Evolutionary conservation across 1,284 basidiomycete species (phyloP).

Genomic region (Apiotrichum veenhuisii): DNA sequence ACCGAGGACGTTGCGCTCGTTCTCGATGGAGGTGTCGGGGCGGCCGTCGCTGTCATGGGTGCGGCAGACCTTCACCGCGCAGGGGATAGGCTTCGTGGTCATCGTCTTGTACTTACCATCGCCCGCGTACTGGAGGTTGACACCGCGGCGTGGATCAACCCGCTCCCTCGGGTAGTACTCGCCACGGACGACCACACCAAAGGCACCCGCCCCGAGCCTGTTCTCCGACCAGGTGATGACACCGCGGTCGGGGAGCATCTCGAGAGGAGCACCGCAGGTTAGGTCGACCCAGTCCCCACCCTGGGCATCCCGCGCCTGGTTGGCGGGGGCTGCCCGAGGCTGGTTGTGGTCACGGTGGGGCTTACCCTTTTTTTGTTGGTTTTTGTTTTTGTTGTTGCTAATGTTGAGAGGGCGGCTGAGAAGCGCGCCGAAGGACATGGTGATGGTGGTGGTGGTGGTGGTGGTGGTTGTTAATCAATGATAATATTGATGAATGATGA

Average conservation of each 20-base stretch:
- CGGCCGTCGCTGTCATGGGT: background rate
- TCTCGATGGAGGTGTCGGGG: background rate
- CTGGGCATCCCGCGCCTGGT: too few relatives aligned
- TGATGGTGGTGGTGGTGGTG: too few relatives aligned
- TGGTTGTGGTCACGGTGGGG: background rate
- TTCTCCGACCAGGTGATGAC: background rate
- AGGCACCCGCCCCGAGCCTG: background rate
- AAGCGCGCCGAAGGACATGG: too few relatives aligned
- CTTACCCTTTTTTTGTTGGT: background rate
- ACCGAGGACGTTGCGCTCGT: background rate
- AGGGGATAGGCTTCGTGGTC: too few relatives aligned
- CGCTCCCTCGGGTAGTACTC: background rate
- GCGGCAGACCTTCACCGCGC: background rate
- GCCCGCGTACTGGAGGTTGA: background rate
- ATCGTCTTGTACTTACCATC: background rate
- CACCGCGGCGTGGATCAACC: too few relatives aligned
- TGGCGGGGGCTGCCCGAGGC: too few relatives aligned
- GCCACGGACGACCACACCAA: background rate
- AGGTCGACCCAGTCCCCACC: background rate
- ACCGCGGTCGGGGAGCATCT: background rate
- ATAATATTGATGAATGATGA: too few relatives aligned
- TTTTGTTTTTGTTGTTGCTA: background rate
- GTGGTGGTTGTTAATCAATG: too few relatives aligned
- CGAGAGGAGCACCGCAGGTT: background rate
- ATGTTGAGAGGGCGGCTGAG: too few relatives aligned